phyloP scores from a whole-genome alignment of 202 grass and related monocot species.

The Zoysia matrella region DNA sequence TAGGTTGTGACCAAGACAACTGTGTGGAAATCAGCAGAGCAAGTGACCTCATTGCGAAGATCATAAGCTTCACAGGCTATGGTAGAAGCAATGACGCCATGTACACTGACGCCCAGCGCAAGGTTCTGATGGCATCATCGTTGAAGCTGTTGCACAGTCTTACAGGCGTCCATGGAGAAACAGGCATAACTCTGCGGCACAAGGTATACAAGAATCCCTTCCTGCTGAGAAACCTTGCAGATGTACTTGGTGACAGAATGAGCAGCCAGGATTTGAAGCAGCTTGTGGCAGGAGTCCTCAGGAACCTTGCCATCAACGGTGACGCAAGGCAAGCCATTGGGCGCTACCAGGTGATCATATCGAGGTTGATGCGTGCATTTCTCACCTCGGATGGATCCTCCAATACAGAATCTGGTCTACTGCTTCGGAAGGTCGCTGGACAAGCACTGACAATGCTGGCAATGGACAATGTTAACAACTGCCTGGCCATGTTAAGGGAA shows the following conservation, averaged over 20 bases:
- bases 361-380: slow-evolving; percentile 20
- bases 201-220: slow-evolving; percentile 2
- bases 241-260: neutral
- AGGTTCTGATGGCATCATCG: neutral
- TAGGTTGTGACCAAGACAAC: slow-evolving; percentile 5
- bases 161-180: neutral
- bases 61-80: slow-evolving; percentile 20
- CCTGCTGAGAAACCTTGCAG: slow-evolving; percentile 27
- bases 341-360: neutral
- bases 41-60: neutral
- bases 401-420: neutral
- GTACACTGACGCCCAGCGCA: neutral
- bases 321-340: slow-evolving; percentile 29
- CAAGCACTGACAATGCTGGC: slow-evolving; percentile 28
- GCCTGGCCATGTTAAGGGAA: neutral
- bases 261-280: neutral
- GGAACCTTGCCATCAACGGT: slow-evolving; percentile 17
- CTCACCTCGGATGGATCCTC: neutral
- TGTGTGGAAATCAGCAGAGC: slow-evolving; percentile 37
- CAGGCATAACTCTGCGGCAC: neutral
- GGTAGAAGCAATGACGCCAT: neutral
- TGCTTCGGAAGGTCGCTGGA: neutral
- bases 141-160: slow-evolving; percentile 25
- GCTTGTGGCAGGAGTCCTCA: neutral
- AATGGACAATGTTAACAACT: neutral